Evolutionary conservation across 208 protist genomes (phyloP), one percentile per base, ranked within the genome.

Genomic region (Trypanosomatidae sp.): DNA sequence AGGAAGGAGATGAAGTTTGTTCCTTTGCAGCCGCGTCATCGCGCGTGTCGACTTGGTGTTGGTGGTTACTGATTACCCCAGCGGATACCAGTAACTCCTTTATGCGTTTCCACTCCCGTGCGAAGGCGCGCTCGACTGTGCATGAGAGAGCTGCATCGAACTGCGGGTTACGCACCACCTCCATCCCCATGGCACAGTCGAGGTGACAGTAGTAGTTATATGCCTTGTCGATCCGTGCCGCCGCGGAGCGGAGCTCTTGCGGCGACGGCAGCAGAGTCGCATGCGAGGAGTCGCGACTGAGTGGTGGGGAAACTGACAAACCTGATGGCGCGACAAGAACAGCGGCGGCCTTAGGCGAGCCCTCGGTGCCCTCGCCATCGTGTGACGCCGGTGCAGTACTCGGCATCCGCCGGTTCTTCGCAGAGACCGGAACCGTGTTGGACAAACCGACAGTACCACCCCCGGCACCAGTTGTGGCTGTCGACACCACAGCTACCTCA

Each of bases 111-210:
- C 86, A 90, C 5, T 84, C 81, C 39, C 46, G 44, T 44, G 66
- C 80, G 62, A 76, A 78, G 66, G 77, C 81, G 12, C 55, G 19
- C 58, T 90, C 87, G 22, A 92, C 60, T 25, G 22, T 62, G 8
- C 66, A 65, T n/a, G 86, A 90, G 22, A 91, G 74, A 2, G 69
- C 12, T 4, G 70, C 44, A 66, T 80, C 66, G 67, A 86, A 93
- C 28, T 83, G 56, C n/a, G 80, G 79, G 62, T 93, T 93, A 33
- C 70, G 74, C 25, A 71, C 28, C 59, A 93, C 66, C 71, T 70
- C 82, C 53, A 93, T 74, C 36, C 76, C 76, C 64, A 88, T 73
- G 2, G 80, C 77, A 68, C 86, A 91, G 74, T 87, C 83, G 2
- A 77, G 71, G 17, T 86, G 87, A 52, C 83, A 91, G 71, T 79